Base-by-base conservation (phyloP, 768 basidiomycete species). In the Pulveroboletus sp. region DNA sequence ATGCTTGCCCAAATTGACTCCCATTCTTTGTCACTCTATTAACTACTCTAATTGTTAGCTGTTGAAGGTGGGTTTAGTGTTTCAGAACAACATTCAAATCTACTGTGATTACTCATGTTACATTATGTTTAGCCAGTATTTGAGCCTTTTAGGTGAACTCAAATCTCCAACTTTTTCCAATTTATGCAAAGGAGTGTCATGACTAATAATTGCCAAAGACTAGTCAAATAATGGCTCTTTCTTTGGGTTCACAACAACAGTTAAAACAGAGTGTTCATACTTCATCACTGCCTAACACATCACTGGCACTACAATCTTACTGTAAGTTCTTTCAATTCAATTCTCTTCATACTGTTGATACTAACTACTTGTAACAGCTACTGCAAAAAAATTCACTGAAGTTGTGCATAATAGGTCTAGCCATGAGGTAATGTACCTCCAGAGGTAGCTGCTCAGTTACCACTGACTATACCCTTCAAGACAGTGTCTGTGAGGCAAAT, bases 191-290 rank as follows among this genome's bases (percentile, higher is more conserved):
- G n/a, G 3, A 26, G 9, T 21, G 21, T 2, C 21, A 21, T 21
- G 21, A 21, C 42, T 47, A 5, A 45, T 9, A 2, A 4, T 39
- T 48, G n/a, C 33, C 26, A 56, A 33, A 44, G 17, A 44, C 17
- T 27, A 6, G 10, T 11, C 39, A 43, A 28, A 30, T 21, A 26
- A 24, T 63, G 61, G 54, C 59, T 43, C 40, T 63, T 0, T 61
- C 62, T 54, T 30, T 63, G 28, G 54, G 52, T 8, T 43, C 56
- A 5, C 52, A 50, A 7, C 52, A 49, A 7, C 46, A 58, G 26
- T 13, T 47, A 15, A 39, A 56, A 7, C 51, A 53, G 13, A 24
- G 9, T 11, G 40, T 39, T 18, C 40, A 51, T 24, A 35, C 38
- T 4, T 14, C 56, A 49, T n/a, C 35, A 38, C 3, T 41, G 37